Evolutionary conservation across 495 filamentous ascomycete genomes (phyloP).

Genomic region (Saxispiralis lemnorum): DNA sequence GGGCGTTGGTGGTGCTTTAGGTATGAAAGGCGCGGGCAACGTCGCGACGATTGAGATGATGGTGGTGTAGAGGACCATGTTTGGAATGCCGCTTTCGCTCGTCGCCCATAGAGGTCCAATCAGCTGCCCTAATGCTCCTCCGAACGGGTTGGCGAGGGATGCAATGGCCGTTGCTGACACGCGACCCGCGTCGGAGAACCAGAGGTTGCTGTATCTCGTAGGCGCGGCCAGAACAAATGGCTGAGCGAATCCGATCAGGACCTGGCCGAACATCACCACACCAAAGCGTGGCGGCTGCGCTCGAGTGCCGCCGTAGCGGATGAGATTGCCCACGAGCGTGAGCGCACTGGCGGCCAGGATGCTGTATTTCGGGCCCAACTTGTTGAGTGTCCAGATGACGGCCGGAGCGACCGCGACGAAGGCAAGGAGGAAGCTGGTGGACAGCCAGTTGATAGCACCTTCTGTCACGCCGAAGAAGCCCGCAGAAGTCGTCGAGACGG

Average conservation of each 20-base stretch:
- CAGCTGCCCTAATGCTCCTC: conserved; percentile 73
- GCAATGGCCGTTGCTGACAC: conserved; percentile 76
- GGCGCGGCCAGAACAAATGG: conserved; percentile 85
- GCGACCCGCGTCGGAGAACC: conserved; percentile 75
- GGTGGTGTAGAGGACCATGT: conserved; percentile 71
- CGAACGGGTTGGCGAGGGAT: conserved; percentile 71
- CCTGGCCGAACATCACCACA: conserved; percentile 84
- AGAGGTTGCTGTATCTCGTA: conserved; percentile 73
- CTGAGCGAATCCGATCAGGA: conserved; percentile 74
- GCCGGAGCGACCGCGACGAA: conserved; percentile 61
- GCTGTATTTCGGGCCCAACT: conserved; percentile 57
- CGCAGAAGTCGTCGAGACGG: conserved; percentile 60
- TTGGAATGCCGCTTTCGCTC: conserved; percentile 43
- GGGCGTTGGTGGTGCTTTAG: conserved; percentile 54
- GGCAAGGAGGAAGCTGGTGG: conserved; percentile 69
- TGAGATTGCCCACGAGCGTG: conserved; percentile 72
- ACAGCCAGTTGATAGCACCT: conserved; percentile 79
- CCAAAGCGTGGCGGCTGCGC: conserved; percentile 41
- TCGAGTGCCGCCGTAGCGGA: conserved; percentile 68
- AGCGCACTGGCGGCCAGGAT: conserved; percentile 58
- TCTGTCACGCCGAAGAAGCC: conserved; percentile 58
- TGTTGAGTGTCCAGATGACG: conserved; percentile 62
- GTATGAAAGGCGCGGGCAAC: conserved; percentile 75
- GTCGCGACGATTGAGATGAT: conserved; percentile 61
- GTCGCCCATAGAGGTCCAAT: conserved; percentile 61